These are phyloP conservation scores for Candida maesae DNA, from an alignment of 805 yeast genomes.

Conservation along the genomic window DNA sequence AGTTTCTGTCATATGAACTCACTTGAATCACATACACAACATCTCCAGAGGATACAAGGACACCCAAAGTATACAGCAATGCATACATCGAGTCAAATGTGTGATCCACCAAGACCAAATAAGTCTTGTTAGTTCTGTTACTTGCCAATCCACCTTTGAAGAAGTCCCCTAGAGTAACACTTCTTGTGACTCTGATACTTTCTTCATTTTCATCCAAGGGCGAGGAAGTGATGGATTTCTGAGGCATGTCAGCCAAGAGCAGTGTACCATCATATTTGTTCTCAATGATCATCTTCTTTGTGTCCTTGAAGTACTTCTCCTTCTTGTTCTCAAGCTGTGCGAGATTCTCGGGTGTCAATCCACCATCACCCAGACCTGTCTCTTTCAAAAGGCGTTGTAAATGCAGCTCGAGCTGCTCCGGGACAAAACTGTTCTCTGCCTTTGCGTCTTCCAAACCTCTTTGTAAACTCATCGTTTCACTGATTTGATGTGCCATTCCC, in stretches of 20 bases:
- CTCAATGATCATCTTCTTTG: constrained; percentile 21
- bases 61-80: constrained; percentile 83
- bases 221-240: constrained; percentile 51
- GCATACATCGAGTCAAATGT: constrained; percentile 83
- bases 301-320: constrained; percentile 17
- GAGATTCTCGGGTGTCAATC: constrained; percentile 16
- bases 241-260: background rate
- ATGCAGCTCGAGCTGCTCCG: constrained; percentile 28
- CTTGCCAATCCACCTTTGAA: constrained; percentile 30
- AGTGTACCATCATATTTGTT: constrained; percentile 26
- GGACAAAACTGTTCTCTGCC: constrained; percentile 34
- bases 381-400: constrained; percentile 32
- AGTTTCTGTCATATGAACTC: constrained; percentile 43
- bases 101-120: constrained; percentile 71
- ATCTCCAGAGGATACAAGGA: constrained; percentile 77
- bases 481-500: constrained; percentile 39
- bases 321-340: constrained; percentile 21
- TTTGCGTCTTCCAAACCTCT: constrained; percentile 57
- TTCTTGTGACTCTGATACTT: constrained; percentile 59
- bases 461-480: constrained; percentile 54
- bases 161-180: constrained; percentile 66
- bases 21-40: constrained; percentile 54
- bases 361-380: constrained; percentile 39
- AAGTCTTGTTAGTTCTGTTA: background rate
- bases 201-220: constrained; percentile 48